phyloP scores from a whole-genome alignment of 768 basidiomycete species.

The Grammothele lineata region DNA sequence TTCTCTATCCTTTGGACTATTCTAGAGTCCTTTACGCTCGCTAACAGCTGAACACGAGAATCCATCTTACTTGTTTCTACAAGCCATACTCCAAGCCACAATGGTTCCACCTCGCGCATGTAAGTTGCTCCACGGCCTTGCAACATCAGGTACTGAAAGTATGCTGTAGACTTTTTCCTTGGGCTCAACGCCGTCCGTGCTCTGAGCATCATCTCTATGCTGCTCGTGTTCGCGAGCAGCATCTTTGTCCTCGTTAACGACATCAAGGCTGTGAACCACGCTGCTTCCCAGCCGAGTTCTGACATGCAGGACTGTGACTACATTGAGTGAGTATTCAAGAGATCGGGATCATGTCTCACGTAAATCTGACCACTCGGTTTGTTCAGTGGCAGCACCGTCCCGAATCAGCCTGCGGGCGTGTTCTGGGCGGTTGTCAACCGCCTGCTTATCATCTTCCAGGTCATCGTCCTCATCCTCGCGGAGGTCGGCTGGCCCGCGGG shows the following conservation, averaged over 20 bases:
- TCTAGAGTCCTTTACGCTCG: not conserved
- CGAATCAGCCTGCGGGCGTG: constrained; percentile 84
- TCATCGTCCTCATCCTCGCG: constrained; percentile 73
- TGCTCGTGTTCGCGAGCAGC: constrained; percentile 77
- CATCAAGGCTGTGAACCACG: constrained; percentile 69
- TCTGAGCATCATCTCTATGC: constrained; percentile 71
- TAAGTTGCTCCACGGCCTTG: constrained; percentile 25
- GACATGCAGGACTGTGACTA: constrained; percentile 65
- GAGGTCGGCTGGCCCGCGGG: constrained; percentile 76
- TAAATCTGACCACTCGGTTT: not conserved
- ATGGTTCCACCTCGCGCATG: constrained; percentile 45
- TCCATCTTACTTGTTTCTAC: constrained; percentile 71
- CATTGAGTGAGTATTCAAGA: constrained; percentile 54
- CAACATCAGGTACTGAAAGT: not conserved
- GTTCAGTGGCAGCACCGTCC: constrained; percentile 62
- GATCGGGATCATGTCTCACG: constrained; percentile 11
- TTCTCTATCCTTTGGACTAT: not conserved
- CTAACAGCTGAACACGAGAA: no score
- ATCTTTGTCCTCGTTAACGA: constrained; percentile 72
- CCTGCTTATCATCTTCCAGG: constrained; percentile 83
- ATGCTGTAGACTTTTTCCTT: constrained; percentile 54
- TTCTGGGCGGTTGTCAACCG: constrained; percentile 92
- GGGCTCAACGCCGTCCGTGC: constrained; percentile 74
- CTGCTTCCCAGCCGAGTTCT: constrained; percentile 33
- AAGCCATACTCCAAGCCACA: constrained; percentile 32